Evolutionary conservation across 2,329 filamentous ascomycete species (phyloP).

Genomic region (Penicillium sp.): DNA sequence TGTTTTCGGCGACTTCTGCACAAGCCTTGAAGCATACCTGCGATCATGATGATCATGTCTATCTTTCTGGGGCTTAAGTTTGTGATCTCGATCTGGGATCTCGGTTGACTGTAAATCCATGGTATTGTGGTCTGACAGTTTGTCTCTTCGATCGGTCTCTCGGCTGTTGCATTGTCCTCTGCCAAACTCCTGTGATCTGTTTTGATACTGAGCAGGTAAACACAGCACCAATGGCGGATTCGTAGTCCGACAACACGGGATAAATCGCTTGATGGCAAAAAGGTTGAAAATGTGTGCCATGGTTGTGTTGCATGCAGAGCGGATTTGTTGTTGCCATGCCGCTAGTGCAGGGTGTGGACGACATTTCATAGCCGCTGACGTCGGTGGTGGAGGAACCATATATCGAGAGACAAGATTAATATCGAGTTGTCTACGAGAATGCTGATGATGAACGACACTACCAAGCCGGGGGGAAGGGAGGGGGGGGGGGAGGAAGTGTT

Average conservation of each 20-base stretch:
- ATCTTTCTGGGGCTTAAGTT: conserved; percentile 8
- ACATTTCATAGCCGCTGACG: conserved; percentile 34
- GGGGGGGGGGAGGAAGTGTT: no score
- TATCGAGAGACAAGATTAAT: background rate
- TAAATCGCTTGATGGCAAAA: background rate
- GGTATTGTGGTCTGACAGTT: background rate
- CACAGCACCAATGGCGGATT: background rate
- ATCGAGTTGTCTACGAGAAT: background rate
- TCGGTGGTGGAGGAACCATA: conserved; percentile 23
- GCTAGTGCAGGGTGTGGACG: conserved; percentile 22
- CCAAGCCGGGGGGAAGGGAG: background rate
- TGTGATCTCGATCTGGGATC: conserved; percentile 15
- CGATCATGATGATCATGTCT: conserved; percentile 16
- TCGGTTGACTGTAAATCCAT: background rate
- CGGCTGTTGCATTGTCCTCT: background rate
- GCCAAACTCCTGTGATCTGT: background rate
- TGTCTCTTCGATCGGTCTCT: background rate
- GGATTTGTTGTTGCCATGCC: conserved; percentile 6
- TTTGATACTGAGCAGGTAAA: background rate
- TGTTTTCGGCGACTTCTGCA: background rate
- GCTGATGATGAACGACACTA: background rate
- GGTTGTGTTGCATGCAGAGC: conserved; percentile 23
- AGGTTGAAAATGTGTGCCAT: conserved; percentile 25
- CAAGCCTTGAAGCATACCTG: conserved; percentile 5
- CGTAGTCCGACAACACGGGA: background rate